Percentiles rank a stretch among this genome's conserved stretches.
Evolutionary conservation across 495 filamentous ascomycete species (phyloP).

Genomic region (Parachaetomium inaequale): DNA sequence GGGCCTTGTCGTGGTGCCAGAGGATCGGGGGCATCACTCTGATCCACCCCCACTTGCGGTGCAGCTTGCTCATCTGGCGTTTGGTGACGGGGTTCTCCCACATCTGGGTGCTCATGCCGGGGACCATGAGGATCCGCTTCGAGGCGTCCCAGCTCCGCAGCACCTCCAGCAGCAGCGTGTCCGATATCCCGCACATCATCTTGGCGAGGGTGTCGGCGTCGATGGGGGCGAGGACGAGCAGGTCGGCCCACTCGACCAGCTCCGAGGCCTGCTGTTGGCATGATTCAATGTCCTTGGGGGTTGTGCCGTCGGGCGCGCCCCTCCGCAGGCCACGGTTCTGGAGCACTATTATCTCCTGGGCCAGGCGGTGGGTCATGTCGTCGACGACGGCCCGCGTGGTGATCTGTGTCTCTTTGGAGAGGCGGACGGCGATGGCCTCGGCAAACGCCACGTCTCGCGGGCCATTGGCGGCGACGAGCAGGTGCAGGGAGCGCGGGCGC

Average conservation of each 20-base stretch:
- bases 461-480: slow-evolving; percentile 53
- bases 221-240: slow-evolving; percentile 78
- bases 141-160: slow-evolving; percentile 78
- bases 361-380: slow-evolving; percentile 48
- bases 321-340: slow-evolving; percentile 42
- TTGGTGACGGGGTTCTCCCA: slow-evolving; percentile 85
- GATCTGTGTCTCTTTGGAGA: slow-evolving; percentile 53
- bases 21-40: slow-evolving; percentile 65
- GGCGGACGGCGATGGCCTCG: slow-evolving; percentile 51
- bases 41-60: slow-evolving; percentile 79
- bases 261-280: slow-evolving; percentile 58
- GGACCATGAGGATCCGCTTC: slow-evolving; percentile 77
- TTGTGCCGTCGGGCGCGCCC: slow-evolving; percentile 26
- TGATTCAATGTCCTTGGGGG: slow-evolving; percentile 42
- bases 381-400: slow-evolving; percentile 54
- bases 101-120: slow-evolving; percentile 75
- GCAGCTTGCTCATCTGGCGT: slow-evolving; percentile 75
- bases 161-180: slow-evolving; percentile 68
- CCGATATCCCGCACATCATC: slow-evolving; percentile 77
- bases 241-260: slow-evolving; percentile 81
- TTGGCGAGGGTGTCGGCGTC: slow-evolving; percentile 75
- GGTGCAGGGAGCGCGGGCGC: slow-evolving; percentile 43
- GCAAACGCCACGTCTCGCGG: slow-evolving; percentile 50
- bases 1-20: slow-evolving; percentile 61
- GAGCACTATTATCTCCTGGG: slow-evolving; percentile 49